Base-by-base conservation (phyloP, 2,329 filamentous ascomycete genomes). In the Cladosporium sp. region DNA sequence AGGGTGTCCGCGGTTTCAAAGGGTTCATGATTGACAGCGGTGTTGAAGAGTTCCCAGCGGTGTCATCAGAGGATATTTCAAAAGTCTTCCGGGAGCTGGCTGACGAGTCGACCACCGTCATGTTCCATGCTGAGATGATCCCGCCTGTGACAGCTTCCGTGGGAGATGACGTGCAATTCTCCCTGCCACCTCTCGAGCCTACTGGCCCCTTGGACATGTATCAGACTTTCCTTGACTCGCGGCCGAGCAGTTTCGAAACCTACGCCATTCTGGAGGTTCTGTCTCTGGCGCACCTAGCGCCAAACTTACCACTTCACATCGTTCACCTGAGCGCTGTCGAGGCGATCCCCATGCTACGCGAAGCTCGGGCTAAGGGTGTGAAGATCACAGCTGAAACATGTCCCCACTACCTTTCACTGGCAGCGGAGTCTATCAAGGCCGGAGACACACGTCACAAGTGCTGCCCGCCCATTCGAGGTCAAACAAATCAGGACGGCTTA, bases 61-160 rank as follows among this genome's bases (percentile, higher is more conserved):
- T 97, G n/a, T 89, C 88, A 0, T 82, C 89, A 1, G 73, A 76
- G 14, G 94, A 97, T 73, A 89, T 97, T 60, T 79, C 84, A 1
- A 82, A 89, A 38, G 92, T 90, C 47, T 93, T 99, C 84, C 79
- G 80, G 36, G 89, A 88, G 49, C 83, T 99, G 61, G 89, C 89
- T 61, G 86, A 91, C 67, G 83, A 87, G 58, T 83, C 90, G n/a
- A 97, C 94, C 1, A 96, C 92, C 0, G 85, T 97, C 68, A 97
- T 99, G 93, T 99, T 99, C 78, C 94, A 99, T 72, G 94, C 94
- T 58, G 94, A 99, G 75, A 97, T 97, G 92, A 87, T 95, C 11
- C 92, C 93, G 20, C 90, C 91, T 19, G 89, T 93, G 65, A 77
- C 89, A 51, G 84, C 85, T 65, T 92, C 90, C 0, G 88, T 92